Conservation (phyloP, 768 basidiomycete genomes). For the Leccinum barrowsii region DNA sequence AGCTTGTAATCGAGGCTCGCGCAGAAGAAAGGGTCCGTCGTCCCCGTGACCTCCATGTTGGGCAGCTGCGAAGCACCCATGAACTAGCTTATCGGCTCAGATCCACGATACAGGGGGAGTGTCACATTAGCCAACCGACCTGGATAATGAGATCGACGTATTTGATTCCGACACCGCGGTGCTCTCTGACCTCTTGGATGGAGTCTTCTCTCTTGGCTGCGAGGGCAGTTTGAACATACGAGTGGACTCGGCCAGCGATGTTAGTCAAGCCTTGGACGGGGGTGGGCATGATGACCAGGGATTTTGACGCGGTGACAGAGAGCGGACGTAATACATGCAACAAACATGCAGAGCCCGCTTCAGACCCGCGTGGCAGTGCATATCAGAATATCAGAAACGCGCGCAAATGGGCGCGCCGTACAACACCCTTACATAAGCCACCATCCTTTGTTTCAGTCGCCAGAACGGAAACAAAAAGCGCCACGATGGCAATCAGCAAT, state of each 20-base stretch:
- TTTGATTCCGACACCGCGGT: slow-evolving; percentile 36
- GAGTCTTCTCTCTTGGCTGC: slow-evolving; percentile 25
- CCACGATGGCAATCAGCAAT: neutral
- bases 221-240: neutral
- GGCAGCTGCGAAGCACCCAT: slow-evolving; percentile 69
- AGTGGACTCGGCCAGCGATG: slow-evolving; percentile 10
- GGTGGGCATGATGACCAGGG: neutral
- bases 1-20: slow-evolving; percentile 62
- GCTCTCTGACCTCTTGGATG: slow-evolving; percentile 30
- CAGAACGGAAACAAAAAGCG: neutral
- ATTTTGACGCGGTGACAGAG: neutral
- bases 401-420: neutral
- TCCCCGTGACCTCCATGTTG: slow-evolving; percentile 62
- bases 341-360: neutral
- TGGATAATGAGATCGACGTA: slow-evolving; percentile 59
- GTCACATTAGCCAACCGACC: slow-evolving; percentile 28
- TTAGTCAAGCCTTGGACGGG: slow-evolving; percentile 12
- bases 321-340: neutral
- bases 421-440: neutral
- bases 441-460: neutral
- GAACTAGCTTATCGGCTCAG: slow-evolving; percentile 41
- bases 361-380: neutral
- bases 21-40: slow-evolving; percentile 69
- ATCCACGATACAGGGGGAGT: neutral
- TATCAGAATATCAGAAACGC: neutral